Base-by-base conservation (phyloP, 116 monocot species). In the Cymodocea nodosa region DNA sequence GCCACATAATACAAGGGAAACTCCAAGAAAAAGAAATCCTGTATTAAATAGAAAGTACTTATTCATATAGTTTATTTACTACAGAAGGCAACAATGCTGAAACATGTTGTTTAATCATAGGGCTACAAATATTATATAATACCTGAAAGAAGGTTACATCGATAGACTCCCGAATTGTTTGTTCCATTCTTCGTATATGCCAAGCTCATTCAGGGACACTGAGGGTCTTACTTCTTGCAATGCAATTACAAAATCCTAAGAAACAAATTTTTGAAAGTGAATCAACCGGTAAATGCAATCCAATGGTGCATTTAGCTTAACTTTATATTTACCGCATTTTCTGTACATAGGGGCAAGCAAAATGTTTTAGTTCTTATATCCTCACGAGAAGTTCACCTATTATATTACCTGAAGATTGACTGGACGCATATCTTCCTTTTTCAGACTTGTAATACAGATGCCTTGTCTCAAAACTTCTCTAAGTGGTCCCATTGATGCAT, bases 401-500 rank as follows among this genome's bases (percentile, higher is more conserved):
- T 40, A 16, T n/a, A 56, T 68, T 77, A 87, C 91, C 83, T 83
- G 75, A 51, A 83, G 72, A 35, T 71, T 88, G 48, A 97, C 91
- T 0, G 80, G 78, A 12, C 85, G 73, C 81, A 97, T 80, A 48
- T 97, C 91, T 67, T 91, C 91, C 63, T 90, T 88, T 61, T 67
- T 81, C 34, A 97, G 83, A 63, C 80, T 76, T 65, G 88, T 85
- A 50, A 97, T 88, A 63, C 82, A 82, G 66, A 80, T 73, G 20
- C 97, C 91, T 66, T 80, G 81, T 23, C 63, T 64, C 65, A 97
- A 63, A 20, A 85, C 97, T 66, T 97, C 97, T 71, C 97, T 81
- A 8, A 97, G 66, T 35, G 91, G 97, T 16, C 95, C 91, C 97
- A 97, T 90, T n/a, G 91, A 87, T 70, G 97, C 97, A 82, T 97